Base-by-base conservation (phyloP, 176 grass and related monocot genomes). In the Eragrostis nindensis region DNA sequence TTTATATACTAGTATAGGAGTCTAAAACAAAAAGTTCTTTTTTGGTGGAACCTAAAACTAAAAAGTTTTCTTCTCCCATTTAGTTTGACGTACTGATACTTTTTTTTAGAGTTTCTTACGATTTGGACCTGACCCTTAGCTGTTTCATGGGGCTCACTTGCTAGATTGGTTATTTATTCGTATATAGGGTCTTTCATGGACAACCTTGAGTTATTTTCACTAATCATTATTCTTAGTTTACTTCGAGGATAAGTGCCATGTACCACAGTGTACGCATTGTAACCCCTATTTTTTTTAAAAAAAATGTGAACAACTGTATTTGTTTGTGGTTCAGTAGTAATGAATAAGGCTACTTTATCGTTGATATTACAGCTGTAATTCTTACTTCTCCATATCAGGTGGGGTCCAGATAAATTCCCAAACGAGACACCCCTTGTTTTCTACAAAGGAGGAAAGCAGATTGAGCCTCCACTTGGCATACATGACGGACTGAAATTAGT, bases 351-450 rank as follows among this genome's bases (percentile, higher is more conserved):
- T 45, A 3, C 15, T 53, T 13, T 42, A 55, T 77, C 9, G 24
- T 41, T 29, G 49, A 59, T 61, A 17, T 75, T 80, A 48, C 44
- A 40, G 1, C 38, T 77, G 32, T 73, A 73, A 86, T 80, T 2
- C 25, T 86, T 55, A 15, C 17, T 80, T 71, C 2, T 48, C 26
- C 53, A 44, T 84, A n/a, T 84, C 68, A 98, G 96, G 96, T 98
- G 92, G 92, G 84, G 89, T 36, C 53, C 50, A 5, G 91, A 98
- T 91, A 99, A 99, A 79, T 99, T 99, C 63, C 96, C 92, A 30
- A 77, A 88, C 59, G 90, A 91, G 40, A 93, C 84, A 42, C 96
- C 96, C 45, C 84, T 99, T 84, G 86, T 93, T 82, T 99, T 99
- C 86, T 99, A 91, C 74, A 53, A 30, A 54, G 84, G 87, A 82